Evolutionary conservation across 2,329 filamentous ascomycete species (phyloP).

Genomic region (Ophiostoma pallidulum): DNA sequence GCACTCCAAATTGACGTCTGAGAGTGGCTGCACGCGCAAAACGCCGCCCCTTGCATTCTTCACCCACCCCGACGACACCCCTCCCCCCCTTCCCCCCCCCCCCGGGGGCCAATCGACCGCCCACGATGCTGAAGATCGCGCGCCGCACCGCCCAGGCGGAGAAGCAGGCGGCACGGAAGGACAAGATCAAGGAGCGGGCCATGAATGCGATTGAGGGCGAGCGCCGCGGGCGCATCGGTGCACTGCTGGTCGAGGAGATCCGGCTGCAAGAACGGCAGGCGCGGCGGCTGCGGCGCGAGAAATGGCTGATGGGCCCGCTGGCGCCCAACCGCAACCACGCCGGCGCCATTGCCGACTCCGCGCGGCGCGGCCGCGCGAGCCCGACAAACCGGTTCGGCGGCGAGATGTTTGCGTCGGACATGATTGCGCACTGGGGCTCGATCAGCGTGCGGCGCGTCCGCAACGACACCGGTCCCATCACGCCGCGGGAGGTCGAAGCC

Average conservation of each 20-base stretch:
- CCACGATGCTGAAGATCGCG: slow-evolving; percentile 59
- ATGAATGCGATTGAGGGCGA: neutral
- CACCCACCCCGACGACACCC: too few species aligned
- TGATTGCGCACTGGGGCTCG: slow-evolving; percentile 15
- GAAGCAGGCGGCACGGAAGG: slow-evolving; percentile 48
- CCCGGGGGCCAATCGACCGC: slow-evolving; percentile 7
- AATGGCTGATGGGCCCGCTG: slow-evolving; percentile 69
- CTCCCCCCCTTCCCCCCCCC: slow-evolving; percentile 1
- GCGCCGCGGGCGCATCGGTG: slow-evolving; percentile 16
- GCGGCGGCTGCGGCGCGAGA: slow-evolving; percentile 52
- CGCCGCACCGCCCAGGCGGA: slow-evolving; percentile 57
- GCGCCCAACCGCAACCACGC: slow-evolving; percentile 60
- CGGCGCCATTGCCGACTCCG: slow-evolving; percentile 10
- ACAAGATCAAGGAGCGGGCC: slow-evolving; percentile 17
- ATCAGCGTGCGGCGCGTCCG: slow-evolving; percentile 15
- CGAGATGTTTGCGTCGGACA: slow-evolving; percentile 14
- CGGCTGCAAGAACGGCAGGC: slow-evolving; percentile 23
- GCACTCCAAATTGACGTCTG: too few species aligned
- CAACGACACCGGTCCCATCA: slow-evolving; percentile 15
- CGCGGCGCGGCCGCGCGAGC: slow-evolving; percentile 11
- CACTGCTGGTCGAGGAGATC: slow-evolving; percentile 27
- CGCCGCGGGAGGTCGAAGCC: slow-evolving; percentile 26
- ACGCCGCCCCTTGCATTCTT: too few species aligned
- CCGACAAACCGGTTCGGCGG: slow-evolving; percentile 10
- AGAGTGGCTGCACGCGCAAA: too few species aligned